Conservation (phyloP, 352 stramenopile genomes). For the Globisporangium spiculum region DNA sequence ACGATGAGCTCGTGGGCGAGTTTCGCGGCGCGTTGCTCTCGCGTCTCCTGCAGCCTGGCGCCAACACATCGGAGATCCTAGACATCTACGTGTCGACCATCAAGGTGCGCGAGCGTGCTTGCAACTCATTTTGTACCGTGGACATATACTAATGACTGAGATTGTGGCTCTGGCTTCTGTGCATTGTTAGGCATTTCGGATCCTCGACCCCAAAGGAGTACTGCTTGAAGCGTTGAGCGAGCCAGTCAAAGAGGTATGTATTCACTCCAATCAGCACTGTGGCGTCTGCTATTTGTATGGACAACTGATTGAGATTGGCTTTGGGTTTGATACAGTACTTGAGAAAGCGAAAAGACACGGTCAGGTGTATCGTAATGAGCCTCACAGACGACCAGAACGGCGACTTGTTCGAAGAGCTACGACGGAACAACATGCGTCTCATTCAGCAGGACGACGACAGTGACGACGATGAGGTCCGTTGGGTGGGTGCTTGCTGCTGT, state of each 20-base stretch:
- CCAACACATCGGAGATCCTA: slow-evolving; percentile 95
- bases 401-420: slow-evolving; percentile 95
- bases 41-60: slow-evolving; percentile 94
- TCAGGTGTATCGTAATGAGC: slow-evolving; percentile 95
- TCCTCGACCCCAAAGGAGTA: slow-evolving; percentile 91
- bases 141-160: background rate
- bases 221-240: slow-evolving; percentile 84
- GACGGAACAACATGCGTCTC: slow-evolving; percentile 88
- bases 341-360: slow-evolving; percentile 91
- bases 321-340: slow-evolving; percentile 73
- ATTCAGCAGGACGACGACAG: slow-evolving; percentile 93
- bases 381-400: slow-evolving; percentile 89
- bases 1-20: slow-evolving; percentile 69
- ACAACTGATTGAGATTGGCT: background rate
- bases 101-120: slow-evolving; percentile 45
- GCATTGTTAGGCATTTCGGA: slow-evolving; percentile 72
- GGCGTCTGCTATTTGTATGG: background rate
- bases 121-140: no score
- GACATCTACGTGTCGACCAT: slow-evolving; percentile 98
- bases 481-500: background rate
- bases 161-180: background rate
- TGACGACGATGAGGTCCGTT: slow-evolving; percentile 88
- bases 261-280: background rate
- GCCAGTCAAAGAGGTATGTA: slow-evolving; percentile 58
- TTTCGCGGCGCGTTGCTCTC: slow-evolving; percentile 77